Evolutionary conservation across 352 stramenopile species (phyloP).

Genomic region (Phytophthora tentaculata): DNA sequence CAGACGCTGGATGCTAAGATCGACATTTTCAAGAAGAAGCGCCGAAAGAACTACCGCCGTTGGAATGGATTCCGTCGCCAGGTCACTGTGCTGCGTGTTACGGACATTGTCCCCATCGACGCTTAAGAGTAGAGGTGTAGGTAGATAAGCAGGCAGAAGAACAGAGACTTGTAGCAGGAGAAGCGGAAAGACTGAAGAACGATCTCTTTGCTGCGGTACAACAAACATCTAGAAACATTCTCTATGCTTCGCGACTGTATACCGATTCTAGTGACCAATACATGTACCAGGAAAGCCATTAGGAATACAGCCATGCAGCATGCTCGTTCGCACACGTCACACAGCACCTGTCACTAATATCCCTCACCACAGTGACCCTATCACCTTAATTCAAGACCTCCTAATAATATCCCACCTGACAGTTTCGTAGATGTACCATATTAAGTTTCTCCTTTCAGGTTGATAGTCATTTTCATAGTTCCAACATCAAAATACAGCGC

Average conservation of each 20-base stretch:
- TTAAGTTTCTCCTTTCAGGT: not conserved
- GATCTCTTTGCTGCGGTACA: not conserved
- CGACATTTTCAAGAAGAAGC: constrained; percentile 92
- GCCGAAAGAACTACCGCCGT: constrained; percentile 90
- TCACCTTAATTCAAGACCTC: constrained; percentile 2
- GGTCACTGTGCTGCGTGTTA: constrained; percentile 87
- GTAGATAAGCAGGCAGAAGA: constrained; percentile 6
- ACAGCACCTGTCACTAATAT: constrained; percentile 6
- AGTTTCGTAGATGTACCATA: not conserved
- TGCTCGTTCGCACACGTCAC: not conserved
- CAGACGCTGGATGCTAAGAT: constrained; percentile 90
- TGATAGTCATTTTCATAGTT: constrained; percentile 9
- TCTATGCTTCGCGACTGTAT: not conserved
- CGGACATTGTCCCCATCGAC: constrained; percentile 70
- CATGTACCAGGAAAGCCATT: constrained; percentile 23
- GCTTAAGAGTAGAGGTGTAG: constrained; percentile 26
- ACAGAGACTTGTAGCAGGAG: constrained; percentile 9
- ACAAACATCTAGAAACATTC: not conserved
- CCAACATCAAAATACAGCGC: not conserved
- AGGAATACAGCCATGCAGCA: constrained; percentile 13
- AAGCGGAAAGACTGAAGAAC: not conserved
- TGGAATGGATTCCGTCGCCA: constrained; percentile 89
- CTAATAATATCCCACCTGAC: constrained; percentile 5
- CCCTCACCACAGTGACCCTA: not conserved
- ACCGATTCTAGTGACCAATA: constrained; percentile 6